Percentiles rank a stretch among this genome's conserved stretches.
Evolutionary conservation across 2,329 filamentous ascomycete genomes (phyloP).

Genomic region (Dactylellina haptotyla): DNA sequence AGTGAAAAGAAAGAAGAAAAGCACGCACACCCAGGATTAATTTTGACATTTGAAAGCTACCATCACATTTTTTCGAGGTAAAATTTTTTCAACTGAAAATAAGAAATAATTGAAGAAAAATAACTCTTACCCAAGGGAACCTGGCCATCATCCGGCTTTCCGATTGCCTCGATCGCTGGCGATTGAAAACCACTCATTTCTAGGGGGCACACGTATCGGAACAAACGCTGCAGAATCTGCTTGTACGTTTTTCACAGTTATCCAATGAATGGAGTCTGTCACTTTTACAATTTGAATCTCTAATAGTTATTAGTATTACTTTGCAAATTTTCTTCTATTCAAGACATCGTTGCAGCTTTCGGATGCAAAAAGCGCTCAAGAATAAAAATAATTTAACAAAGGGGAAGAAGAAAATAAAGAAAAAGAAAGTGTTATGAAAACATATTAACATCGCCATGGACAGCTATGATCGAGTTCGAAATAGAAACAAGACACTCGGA

Average conservation of each 20-base stretch:
- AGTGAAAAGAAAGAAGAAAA: background rate
- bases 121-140: background rate
- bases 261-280: slow-evolving; percentile 33
- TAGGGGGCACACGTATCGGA: background rate
- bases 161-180: slow-evolving; percentile 23
- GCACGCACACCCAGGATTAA: background rate
- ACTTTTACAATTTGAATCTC: slow-evolving; percentile 1
- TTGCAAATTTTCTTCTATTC: background rate
- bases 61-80: slow-evolving; percentile 28
- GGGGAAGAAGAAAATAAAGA: too few species aligned
- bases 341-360: too few species aligned
- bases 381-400: too few species aligned
- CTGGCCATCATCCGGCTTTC: background rate
- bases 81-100: background rate
- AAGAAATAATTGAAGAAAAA: background rate
- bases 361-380: too few species aligned
- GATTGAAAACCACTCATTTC: too few species aligned
- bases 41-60: slow-evolving; percentile 18
- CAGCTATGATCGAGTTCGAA: background rate
- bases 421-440: too few species aligned
- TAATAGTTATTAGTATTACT: background rate
- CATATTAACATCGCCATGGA: too few species aligned
- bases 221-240: slow-evolving; percentile 31
- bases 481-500: background rate
- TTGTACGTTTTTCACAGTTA: background rate